Base-by-base conservation (phyloP, 371 early-diverging fungal species). In the Batrachochytrium dendrobatidis region DNA sequence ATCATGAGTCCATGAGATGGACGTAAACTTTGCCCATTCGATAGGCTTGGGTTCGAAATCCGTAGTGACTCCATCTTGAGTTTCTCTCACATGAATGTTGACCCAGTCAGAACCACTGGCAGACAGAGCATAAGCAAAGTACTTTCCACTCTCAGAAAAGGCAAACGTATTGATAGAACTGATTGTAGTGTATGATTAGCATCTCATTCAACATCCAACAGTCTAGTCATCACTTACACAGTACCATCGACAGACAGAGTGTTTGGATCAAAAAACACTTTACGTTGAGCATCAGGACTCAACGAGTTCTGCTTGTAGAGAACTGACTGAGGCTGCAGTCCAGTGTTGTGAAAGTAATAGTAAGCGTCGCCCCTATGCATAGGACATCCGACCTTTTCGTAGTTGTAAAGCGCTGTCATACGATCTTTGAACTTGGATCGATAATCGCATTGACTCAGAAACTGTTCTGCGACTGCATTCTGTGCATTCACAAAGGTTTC, bases 331-430 rank as follows among this genome's bases (percentile, higher is more conserved):
- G 84, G 59, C 65, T 83, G 86, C 10, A 86, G 71, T 28, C 87
- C 86, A 8, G 80, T 66, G 75, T 85, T 84, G 68, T 74, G 67
- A 55, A 75, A 85, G 55, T 75, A 82, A 66, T 85, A 86, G 65
- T 82, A 82, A 43, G 65, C 56, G 58, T 76, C 72, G 17, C 86
- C 87, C 5, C 69, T 62, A 54, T 75, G 76, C 61, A 65, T 73
- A 6, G 85, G 84, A 30, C 74, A 63, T n/a, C 77, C 75, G 59
- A 64, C 59, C 65, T 59, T 55, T 53, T 66, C 69, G 60, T 69
- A 74, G 52, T 75, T 67, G 57, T 54, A 68, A 49, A 70, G 44
- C 17, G 62, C 61, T 10, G 72, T 75, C 1, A 72, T 63, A 39
- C 56, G 52, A 24, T 59, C 49, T 44, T 65, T 61, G 39, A 72